Evolutionary conservation across 2,329 filamentous ascomycete species (phyloP), one percentile per base, ranked within the genome.

Genomic region (Bipolaris bicolor): DNA sequence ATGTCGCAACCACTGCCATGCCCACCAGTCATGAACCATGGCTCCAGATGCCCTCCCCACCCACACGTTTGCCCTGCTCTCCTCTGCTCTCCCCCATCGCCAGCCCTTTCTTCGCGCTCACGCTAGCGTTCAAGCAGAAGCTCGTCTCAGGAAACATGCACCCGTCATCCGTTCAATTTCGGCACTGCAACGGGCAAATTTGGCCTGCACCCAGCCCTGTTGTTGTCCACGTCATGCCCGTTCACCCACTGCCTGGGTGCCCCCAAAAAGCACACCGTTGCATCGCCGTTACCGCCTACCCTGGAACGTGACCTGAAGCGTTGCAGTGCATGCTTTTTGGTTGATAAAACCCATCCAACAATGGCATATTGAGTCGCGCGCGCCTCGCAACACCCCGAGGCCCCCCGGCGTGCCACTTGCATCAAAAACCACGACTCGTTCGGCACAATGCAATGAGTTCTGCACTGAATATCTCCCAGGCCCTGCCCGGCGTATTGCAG

Each of bases 111-210:
- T 61, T 60, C 51, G 34, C 26, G 55, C 61, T 64, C 61, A 54
- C 22, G 51, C 55, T 47, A 54, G 55, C 37, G 37, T 18, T 20
- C 37, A 15, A 36, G n/a, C 34, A 56, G 54, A 61, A 62, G 55
- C 53, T 50, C 46, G 53, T 55, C 37, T 57, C 48, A 65, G 58
- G 48, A 64, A 57, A 26, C 33, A 61, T 65, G 57, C 49, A 57
- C 41, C 40, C 26, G 56, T 54, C 45, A 49, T 47, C 26, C 56
- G 52, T 61, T 57, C 47, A 52, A 61, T 59, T 58, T 64, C 62
- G 54, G 58, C 43, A 40, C 45, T 51, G 47, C 22, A 22, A 10
- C 49, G 41, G 43, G 37, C 50, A 52, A 51, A 61, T 61, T 54
- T 29, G 29, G 44, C 18, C 31, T 34, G 44, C 44, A 18, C 16